Conservation (phyloP, 371 early-diverging fungal species). For the Blakeslea trispora region DNA sequence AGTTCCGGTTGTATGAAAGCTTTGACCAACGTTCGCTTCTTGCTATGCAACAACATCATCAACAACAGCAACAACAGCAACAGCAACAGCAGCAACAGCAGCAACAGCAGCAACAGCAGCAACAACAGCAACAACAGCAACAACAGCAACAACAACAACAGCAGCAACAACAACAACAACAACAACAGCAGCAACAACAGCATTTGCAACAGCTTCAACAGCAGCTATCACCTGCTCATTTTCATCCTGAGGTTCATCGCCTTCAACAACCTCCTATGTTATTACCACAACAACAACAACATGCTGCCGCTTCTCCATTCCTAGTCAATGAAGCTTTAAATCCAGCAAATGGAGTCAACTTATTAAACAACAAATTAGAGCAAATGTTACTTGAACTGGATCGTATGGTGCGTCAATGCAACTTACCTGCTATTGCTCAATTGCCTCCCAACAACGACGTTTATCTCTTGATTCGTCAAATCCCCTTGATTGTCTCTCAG, state of each 20-base stretch:
- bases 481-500: conserved; percentile 65
- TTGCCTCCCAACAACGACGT: conserved; percentile 83
- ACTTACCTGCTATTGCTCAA: conserved; percentile 56
- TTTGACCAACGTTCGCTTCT: conserved; percentile 23
- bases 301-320: conserved; percentile 7
- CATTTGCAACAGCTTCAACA: conserved; percentile 71
- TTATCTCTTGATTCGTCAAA: conserved; percentile 69
- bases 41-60: conserved; percentile 27
- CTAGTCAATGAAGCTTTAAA: conserved; percentile 20
- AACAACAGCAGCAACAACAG: conserved; percentile 47
- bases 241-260: conserved; percentile 30
- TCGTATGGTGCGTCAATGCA: conserved; percentile 58
- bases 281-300: conserved; percentile 1
- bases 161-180: conserved; percentile 6
- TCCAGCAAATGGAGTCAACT: conserved; percentile 25
- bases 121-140: conserved; percentile 5
- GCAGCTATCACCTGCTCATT: conserved; percentile 31
- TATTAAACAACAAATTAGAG: conserved; percentile 61
- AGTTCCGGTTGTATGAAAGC: conserved; percentile 37
- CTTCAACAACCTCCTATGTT: conserved; percentile 7
- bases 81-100: conserved; percentile 13
- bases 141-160: conserved; percentile 6
- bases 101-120: conserved; percentile 11
- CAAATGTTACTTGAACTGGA: conserved; percentile 77
- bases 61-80: conserved; percentile 15